phyloP scores from a whole-genome alignment of 1,284 basidiomycete genomes.

The Microbotryum silenes-acaulis region DNA sequence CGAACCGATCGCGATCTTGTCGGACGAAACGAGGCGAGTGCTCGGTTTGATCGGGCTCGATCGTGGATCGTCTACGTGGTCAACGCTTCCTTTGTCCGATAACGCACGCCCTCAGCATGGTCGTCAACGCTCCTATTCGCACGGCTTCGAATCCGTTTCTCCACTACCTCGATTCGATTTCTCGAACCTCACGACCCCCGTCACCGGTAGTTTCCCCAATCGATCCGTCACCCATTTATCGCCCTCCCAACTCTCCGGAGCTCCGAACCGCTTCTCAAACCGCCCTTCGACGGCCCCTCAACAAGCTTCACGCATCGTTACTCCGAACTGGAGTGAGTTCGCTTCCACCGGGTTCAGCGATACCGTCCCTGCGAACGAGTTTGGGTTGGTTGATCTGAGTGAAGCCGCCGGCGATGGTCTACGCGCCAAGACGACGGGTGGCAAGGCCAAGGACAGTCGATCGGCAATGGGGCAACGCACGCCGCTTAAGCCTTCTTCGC shows the following conservation, averaged over 20 bases:
- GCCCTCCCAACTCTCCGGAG: neutral
- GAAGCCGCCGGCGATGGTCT: conserved; percentile 8
- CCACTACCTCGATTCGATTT: neutral
- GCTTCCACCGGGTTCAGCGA: conserved; percentile 17
- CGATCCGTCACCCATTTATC: conserved; percentile 9
- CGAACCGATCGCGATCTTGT: conserved; percentile 4
- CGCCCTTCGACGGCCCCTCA: neutral
- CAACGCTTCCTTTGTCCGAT: neutral
- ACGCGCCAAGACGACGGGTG: neutral
- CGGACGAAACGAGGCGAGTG: conserved; percentile 17
- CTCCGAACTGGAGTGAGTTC: conserved; percentile 20
- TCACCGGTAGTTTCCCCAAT: neutral
- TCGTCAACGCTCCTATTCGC: neutral
- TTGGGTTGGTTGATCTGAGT: neutral
- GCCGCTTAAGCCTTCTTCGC: neutral
- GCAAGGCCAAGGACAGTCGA: neutral
- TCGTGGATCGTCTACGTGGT: neutral
- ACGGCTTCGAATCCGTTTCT: neutral
- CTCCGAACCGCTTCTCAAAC: neutral
- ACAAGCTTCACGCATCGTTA: neutral
- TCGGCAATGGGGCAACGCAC: neutral
- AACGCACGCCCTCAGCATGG: neutral
- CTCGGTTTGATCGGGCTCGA: conserved; percentile 14
- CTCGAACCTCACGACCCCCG: neutral
- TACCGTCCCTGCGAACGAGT: neutral